Conservation (phyloP, 805 yeast species). For the Candida ficus region DNA sequence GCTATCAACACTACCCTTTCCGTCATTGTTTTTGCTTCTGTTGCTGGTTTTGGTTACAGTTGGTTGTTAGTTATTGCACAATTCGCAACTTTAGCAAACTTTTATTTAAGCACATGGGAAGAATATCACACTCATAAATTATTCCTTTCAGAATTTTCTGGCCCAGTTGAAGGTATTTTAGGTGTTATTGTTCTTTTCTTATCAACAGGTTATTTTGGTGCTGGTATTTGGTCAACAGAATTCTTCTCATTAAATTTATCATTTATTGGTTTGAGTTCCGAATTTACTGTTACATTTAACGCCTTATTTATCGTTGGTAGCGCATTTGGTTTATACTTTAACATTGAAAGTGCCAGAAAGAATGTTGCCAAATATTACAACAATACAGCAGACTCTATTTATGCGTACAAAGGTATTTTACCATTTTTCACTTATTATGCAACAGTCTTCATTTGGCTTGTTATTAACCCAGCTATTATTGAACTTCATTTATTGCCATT, state of each 20-base stretch:
- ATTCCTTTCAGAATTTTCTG: slow-evolving; percentile 73
- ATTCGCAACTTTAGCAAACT: slow-evolving; percentile 72
- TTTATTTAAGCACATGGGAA: slow-evolving; percentile 92
- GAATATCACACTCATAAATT: slow-evolving; percentile 86
- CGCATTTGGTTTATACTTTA: slow-evolving; percentile 52
- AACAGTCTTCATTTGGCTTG: slow-evolving; percentile 33
- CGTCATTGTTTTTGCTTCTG: slow-evolving; percentile 66
- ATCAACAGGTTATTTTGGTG: slow-evolving; percentile 66
- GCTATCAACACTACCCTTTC: slow-evolving; percentile 78
- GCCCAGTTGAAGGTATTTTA: slow-evolving; percentile 93
- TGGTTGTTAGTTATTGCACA: slow-evolving; percentile 57
- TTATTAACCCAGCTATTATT: slow-evolving; percentile 45
- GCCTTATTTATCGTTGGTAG: slow-evolving; percentile 47
- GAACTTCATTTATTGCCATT: slow-evolving; percentile 44
- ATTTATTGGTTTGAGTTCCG: slow-evolving; percentile 6
- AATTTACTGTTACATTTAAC: slow-evolving; percentile 33
- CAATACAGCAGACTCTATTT: slow-evolving; percentile 20
- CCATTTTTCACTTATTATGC: slow-evolving; percentile 50
- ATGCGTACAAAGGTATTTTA: slow-evolving; percentile 48
- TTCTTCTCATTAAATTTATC: slow-evolving; percentile 32
- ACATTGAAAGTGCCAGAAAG: slow-evolving; percentile 59
- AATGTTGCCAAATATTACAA: slow-evolving; percentile 49
- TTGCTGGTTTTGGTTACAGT: slow-evolving; percentile 70
- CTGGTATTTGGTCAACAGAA: slow-evolving; percentile 54
- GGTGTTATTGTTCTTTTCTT: slow-evolving; percentile 51